These are phyloP conservation scores for Arabidopsis arenosa DNA, from an alignment of 345 rosid genomes.

Conservation along the genomic window DNA sequence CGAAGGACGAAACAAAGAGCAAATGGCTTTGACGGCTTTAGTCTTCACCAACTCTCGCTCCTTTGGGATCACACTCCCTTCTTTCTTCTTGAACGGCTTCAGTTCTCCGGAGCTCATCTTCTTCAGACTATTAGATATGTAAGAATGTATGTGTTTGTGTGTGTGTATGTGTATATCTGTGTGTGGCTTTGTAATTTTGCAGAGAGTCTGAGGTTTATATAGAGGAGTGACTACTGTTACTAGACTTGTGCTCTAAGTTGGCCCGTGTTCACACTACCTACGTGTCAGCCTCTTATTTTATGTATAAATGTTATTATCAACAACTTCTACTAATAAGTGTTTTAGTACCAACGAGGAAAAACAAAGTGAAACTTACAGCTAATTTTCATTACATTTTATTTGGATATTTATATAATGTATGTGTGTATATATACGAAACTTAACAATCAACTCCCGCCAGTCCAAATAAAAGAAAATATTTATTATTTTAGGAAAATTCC, in stretches of 20 bases:
- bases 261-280: constrained; percentile 18
- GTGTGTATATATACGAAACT: not conserved
- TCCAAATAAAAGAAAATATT: not conserved
- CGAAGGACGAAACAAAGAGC: constrained; percentile 23
- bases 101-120: constrained; percentile 11
- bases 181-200: constrained; percentile 5
- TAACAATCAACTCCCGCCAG: not conserved
- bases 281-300: not conserved
- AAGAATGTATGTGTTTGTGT: constrained; percentile 16
- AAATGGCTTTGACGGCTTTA: constrained; percentile 40
- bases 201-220: constrained; percentile 16
- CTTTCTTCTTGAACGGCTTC: constrained; percentile 47
- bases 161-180: not conserved
- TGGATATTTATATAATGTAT: not conserved
- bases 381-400: not conserved
- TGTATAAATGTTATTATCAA: not conserved
- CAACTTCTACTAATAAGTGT: not conserved
- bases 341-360: not conserved
- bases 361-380: constrained; percentile 5
- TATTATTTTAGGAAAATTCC: not conserved
- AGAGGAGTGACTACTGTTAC: constrained; percentile 1
- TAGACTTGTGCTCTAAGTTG: not conserved
- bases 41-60: constrained; percentile 55
- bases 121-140: not conserved
- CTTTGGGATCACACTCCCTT: constrained; percentile 51